Conservation (phyloP, 768 basidiomycete species). For the Termitomyces sp. region DNA sequence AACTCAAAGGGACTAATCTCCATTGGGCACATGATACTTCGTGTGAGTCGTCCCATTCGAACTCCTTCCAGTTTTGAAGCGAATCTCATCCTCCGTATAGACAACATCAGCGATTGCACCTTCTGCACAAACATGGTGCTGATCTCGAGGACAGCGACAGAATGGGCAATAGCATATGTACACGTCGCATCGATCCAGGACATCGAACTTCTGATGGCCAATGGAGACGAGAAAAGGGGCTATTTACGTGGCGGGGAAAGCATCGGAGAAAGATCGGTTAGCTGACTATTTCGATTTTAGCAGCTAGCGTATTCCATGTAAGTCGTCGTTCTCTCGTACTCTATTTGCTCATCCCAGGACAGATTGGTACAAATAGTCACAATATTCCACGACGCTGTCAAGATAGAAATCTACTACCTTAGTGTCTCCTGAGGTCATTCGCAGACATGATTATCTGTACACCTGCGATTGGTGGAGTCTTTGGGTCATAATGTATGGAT, state of each 20-base stretch:
- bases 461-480: slow-evolving; percentile 99
- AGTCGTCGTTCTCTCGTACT: slow-evolving; percentile 13
- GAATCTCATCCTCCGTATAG: slow-evolving; percentile 31
- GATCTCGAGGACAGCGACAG: slow-evolving; percentile 81
- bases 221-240: slow-evolving; percentile 75
- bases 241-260: slow-evolving; percentile 96
- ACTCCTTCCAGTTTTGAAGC: slow-evolving; percentile 5
- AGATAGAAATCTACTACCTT: slow-evolving; percentile 8
- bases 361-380: slow-evolving; percentile 84
- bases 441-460: slow-evolving; percentile 89
- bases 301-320: slow-evolving; percentile 89
- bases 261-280: slow-evolving; percentile 76
- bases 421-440: slow-evolving; percentile 92
- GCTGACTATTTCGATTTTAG: slow-evolving; percentile 15
- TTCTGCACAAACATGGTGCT: slow-evolving; percentile 90
- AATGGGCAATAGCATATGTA: slow-evolving; percentile 63
- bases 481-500: slow-evolving; percentile 93
- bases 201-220: slow-evolving; percentile 79
- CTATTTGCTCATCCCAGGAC: slow-evolving; percentile 20
- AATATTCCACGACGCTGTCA: slow-evolving; percentile 33
- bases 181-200: slow-evolving; percentile 77
- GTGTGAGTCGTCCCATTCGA: slow-evolving; percentile 40
- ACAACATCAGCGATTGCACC: slow-evolving; percentile 87
- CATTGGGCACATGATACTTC: slow-evolving; percentile 98
- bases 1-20: slow-evolving; percentile 64